Percentiles rank a stretch among this genome's conserved stretches.
phyloP scores from a whole-genome alignment of 164 flowering plant genomes.

The Dillenia suffruticosa region DNA sequence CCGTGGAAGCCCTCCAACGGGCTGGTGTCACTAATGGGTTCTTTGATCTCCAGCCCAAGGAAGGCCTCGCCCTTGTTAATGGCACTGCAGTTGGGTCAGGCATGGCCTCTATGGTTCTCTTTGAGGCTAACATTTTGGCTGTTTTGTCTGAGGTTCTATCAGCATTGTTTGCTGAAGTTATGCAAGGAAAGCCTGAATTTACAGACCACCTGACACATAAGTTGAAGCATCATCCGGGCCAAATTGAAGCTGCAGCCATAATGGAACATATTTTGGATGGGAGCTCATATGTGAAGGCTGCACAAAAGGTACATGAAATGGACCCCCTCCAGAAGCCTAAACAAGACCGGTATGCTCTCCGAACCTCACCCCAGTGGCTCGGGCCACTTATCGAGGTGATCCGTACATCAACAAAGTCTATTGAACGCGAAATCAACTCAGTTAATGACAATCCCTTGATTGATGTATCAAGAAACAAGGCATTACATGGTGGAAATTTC shows the following conservation, averaged over 20 bases:
- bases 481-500: conserved; percentile 64
- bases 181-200: conserved; percentile 66
- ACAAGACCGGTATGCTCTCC: conserved; percentile 61
- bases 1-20: conserved; percentile 33
- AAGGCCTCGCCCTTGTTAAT: conserved; percentile 61
- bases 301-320: conserved; percentile 38
- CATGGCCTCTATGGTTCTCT: conserved; percentile 46
- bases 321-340: conserved; percentile 64
- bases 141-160: conserved; percentile 47
- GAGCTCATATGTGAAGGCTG: conserved; percentile 38
- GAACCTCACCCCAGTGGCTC: conserved; percentile 66
- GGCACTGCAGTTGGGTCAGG: conserved; percentile 69
- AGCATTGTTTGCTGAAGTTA: conserved; percentile 58
- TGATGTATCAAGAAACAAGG: conserved; percentile 59
- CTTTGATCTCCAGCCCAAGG: conserved; percentile 61
- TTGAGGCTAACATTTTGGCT: conserved; percentile 48
- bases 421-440: conserved; percentile 62
- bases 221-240: conserved; percentile 68
- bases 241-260: conserved; percentile 62
- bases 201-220: conserved; percentile 58
- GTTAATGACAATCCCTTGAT: conserved; percentile 65
- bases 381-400: conserved; percentile 63
- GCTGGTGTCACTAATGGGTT: conserved; percentile 42
- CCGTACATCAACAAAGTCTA: conserved; percentile 41
- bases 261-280: conserved; percentile 66